Conservation (phyloP, 78 protist species). For the Dictyostelium purpureum region DNA sequence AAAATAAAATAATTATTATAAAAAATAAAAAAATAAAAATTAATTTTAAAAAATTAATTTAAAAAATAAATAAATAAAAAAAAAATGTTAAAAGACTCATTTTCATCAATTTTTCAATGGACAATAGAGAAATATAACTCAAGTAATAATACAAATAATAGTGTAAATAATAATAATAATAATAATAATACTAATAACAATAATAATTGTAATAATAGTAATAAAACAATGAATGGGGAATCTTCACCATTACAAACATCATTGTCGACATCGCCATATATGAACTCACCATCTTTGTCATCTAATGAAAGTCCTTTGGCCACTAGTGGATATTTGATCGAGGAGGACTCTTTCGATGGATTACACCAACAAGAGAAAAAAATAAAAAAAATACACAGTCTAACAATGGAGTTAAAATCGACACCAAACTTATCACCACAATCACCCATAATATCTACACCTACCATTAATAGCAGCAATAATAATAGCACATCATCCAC, state of each 20-base stretch:
- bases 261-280: no score
- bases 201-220: neutral
- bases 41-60: no score
- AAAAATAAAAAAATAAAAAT: neutral
- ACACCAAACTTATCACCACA: neutral
- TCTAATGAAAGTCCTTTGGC: no score
- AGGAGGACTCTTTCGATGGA: neutral
- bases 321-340: no score
- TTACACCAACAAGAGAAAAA: neutral
- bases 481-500: neutral
- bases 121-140: neutral
- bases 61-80: no score
- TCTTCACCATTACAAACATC: no score
- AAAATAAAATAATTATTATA: no score
- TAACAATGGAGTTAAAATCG: neutral
- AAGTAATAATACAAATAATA: neutral
- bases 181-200: constrained; percentile 7
- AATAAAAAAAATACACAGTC: neutral
- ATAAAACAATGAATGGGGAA: no score
- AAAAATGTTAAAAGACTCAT: constrained; percentile 17
- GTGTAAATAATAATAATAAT: neutral
- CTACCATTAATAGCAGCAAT: neutral
- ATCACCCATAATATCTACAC: neutral
- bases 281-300: no score
- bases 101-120: constrained; percentile 45